phyloP scores from a whole-genome alignment of 2,329 filamentous ascomycete species.

The Neopestalotiopsis clavispora region DNA sequence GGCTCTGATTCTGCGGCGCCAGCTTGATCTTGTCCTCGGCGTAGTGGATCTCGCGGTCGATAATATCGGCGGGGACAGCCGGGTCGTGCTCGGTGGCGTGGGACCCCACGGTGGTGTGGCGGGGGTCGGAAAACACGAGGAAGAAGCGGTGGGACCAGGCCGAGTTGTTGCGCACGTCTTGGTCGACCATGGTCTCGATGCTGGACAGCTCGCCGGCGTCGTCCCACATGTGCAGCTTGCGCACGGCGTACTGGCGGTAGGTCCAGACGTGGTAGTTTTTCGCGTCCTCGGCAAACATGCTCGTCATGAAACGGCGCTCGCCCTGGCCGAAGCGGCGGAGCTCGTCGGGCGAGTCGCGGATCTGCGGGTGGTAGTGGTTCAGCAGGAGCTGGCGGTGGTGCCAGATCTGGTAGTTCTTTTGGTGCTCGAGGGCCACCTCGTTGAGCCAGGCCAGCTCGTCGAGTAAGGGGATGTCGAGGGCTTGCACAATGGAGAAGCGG shows the following conservation, averaged over 20 bases:
- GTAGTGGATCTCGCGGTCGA: conserved; percentile 78
- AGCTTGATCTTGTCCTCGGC: conserved; percentile 74
- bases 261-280: conserved; percentile 99
- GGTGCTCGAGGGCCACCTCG: conserved; percentile 76
- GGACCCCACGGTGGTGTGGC: conserved; percentile 48
- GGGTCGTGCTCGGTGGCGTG: conserved; percentile 58
- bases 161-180: conserved; percentile 92
- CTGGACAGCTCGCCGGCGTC: conserved; percentile 67
- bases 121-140: conserved; percentile 76
- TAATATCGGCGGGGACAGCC: conserved; percentile 62
- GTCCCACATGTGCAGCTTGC: conserved; percentile 63
- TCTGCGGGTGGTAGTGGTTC: conserved; percentile 62
- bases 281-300: conserved; percentile 83
- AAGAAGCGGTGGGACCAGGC: conserved; percentile 98
- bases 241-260: conserved; percentile 78
- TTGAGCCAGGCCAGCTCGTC: conserved; percentile 89
- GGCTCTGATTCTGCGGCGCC: conserved; percentile 91
- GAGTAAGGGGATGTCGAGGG: conserved; percentile 66
- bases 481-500: conserved; percentile 78
- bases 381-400: conserved; percentile 72
- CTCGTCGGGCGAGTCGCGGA: conserved; percentile 62
- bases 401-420: conserved; percentile 99
- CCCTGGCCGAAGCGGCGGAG: conserved; percentile 62
- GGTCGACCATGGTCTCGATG: conserved; percentile 73
- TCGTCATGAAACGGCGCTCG: conserved; percentile 76